phyloP scores from a whole-genome alignment of 257 asterid species.

The Knoxia roxburghii region DNA sequence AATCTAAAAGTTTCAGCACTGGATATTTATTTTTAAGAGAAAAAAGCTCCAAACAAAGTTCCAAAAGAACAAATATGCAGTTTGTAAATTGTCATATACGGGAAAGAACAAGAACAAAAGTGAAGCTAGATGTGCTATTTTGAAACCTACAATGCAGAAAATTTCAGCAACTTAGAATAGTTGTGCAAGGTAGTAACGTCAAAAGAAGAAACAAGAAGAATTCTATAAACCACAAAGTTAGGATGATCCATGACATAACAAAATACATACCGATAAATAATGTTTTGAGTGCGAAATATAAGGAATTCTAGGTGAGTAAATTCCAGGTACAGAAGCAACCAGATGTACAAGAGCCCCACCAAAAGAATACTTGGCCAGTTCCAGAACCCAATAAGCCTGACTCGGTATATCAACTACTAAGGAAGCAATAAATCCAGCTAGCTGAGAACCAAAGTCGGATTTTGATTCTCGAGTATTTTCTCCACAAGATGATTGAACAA shows the following conservation, averaged over 20 bases:
- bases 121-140: no score
- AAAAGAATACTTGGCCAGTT: conserved; percentile 62
- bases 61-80: no score
- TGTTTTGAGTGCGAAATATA: conserved; percentile 38
- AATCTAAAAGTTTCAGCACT: neutral
- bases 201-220: neutral
- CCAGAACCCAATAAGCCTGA: conserved; percentile 82
- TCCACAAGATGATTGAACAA: conserved; percentile 47
- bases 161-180: neutral
- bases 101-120: no score
- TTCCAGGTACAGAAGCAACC: conserved; percentile 83
- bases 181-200: neutral
- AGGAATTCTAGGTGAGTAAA: conserved; percentile 49
- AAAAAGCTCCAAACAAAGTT: no score
- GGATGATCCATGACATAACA: neutral
- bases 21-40: no score
- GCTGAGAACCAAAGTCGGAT: conserved; percentile 75
- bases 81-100: no score
- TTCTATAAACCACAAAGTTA: neutral
- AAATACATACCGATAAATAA: conserved; percentile 46
- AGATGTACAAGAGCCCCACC: conserved; percentile 59
- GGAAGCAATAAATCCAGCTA: conserved; percentile 77
- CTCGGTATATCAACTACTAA: conserved; percentile 65
- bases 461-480: conserved; percentile 30
- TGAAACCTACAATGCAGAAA: neutral